phyloP scores from a whole-genome alignment of 2,329 filamentous ascomycete species.

The Pleoardoris graminearum region DNA sequence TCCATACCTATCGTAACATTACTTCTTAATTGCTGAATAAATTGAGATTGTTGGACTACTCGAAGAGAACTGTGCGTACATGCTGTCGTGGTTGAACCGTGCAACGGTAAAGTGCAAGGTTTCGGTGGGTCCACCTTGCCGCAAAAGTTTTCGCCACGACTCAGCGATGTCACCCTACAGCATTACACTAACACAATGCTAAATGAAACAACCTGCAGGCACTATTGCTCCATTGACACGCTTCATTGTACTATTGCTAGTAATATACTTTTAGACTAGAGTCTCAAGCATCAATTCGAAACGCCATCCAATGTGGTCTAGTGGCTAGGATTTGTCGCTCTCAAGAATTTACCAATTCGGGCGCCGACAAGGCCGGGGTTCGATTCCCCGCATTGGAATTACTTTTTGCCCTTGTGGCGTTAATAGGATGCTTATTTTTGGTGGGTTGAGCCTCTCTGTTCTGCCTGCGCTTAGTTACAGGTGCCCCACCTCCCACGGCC shows the following conservation, averaged over 20 bases:
- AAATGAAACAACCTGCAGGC: too few relatives aligned
- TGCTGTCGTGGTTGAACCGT: not conserved
- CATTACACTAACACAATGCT: not conserved
- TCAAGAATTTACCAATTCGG: not conserved
- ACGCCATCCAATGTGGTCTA: conserved; percentile 10
- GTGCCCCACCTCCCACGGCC: too few relatives aligned
- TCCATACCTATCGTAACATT: too few relatives aligned
- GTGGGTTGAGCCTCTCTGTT: too few relatives aligned
- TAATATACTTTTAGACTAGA: not conserved
- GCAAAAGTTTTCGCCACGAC: not conserved
- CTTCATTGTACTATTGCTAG: not conserved
- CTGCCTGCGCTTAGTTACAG: too few relatives aligned
- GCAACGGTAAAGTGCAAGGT: not conserved
- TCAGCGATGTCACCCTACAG: not conserved
- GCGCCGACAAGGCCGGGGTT: conserved; percentile 8
- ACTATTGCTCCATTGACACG: too few relatives aligned
- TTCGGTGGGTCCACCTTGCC: not conserved
- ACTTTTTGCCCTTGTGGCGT: not conserved
- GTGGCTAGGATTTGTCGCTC: conserved; percentile 13
- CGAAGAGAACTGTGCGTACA: not conserved
- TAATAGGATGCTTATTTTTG: not conserved
- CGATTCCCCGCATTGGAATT: conserved; percentile 9
- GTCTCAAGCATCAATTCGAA: not conserved
- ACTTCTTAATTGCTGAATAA: too few relatives aligned
- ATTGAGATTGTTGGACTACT: too few relatives aligned